Evolutionary conservation across 257 asterid species (phyloP).

Genomic region (Euphrasia confusa): DNA sequence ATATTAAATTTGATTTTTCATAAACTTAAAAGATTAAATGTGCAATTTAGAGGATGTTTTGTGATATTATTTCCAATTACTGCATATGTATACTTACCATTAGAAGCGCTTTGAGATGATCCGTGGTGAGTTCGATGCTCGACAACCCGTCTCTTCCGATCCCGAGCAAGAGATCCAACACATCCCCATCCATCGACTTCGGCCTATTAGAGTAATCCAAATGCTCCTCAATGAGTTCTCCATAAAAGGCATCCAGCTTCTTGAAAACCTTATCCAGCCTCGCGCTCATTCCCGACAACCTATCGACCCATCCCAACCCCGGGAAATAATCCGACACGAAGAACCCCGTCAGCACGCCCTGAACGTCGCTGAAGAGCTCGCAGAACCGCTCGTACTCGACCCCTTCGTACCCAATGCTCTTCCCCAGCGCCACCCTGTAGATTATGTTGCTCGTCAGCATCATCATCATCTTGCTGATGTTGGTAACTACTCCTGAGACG

Average conservation of each 20-base stretch:
- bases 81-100: slow-evolving; percentile 23
- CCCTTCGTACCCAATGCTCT: slow-evolving; percentile 21
- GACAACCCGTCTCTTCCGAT: slow-evolving; percentile 6
- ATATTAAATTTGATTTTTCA: no score
- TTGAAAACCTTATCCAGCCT: slow-evolving; percentile 21
- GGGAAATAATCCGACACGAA: slow-evolving; percentile 33
- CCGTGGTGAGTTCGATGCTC: slow-evolving; percentile 20
- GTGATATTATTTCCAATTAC: no score
- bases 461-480: slow-evolving; percentile 20
- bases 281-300: slow-evolving; percentile 18
- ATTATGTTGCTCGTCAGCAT: not conserved
- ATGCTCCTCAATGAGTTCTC: slow-evolving; percentile 32
- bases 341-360: slow-evolving; percentile 10
- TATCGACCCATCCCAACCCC: slow-evolving; percentile 29
- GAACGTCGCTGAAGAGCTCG: slow-evolving; percentile 17
- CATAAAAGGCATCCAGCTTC: slow-evolving; percentile 23
- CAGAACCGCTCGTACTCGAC: slow-evolving; percentile 19
- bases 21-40: no score
- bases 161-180: slow-evolving; percentile 25
- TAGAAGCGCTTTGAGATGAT: slow-evolving; percentile 33
- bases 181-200: slow-evolving; percentile 24
- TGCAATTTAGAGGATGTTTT: no score
- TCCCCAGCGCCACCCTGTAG: slow-evolving; percentile 24
- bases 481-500: not conserved
- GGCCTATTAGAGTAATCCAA: slow-evolving; percentile 18